These are phyloP conservation scores for Phytophthora hybrid DNA, from an alignment of 352 stramenopile genomes.

Conservation along the genomic window DNA sequence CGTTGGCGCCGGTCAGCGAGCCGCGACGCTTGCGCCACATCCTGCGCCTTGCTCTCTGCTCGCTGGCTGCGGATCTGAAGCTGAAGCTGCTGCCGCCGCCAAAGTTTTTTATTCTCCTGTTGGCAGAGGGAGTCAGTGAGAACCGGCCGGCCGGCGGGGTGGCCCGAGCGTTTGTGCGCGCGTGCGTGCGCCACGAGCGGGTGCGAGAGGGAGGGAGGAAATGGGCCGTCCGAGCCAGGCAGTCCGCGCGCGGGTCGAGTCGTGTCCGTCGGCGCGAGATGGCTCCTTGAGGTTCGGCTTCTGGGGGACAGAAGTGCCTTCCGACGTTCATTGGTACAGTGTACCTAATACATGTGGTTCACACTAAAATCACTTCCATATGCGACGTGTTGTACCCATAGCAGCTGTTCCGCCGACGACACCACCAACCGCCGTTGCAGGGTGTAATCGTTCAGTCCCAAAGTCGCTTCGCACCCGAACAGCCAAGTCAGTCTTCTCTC, in stretches of 20 bases:
- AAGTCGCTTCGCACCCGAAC: constrained; percentile 4
- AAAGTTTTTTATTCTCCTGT: constrained; percentile 8
- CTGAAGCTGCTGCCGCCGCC: not conserved
- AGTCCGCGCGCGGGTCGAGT: constrained; percentile 10
- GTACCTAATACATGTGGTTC: constrained; percentile 6
- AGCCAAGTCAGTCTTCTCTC: constrained; percentile 12
- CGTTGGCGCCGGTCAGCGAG: constrained; percentile 50
- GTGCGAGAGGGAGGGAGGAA: too few relatives aligned
- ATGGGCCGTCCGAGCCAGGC: too few relatives aligned
- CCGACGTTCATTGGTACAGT: constrained; percentile 26
- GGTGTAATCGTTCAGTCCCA: constrained; percentile 14
- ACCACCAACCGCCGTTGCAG: constrained; percentile 4
- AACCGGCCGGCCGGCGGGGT: too few relatives aligned
- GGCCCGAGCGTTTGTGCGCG: too few relatives aligned
- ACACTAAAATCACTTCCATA: not conserved
- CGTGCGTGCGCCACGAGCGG: too few relatives aligned
- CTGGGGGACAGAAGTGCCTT: constrained; percentile 28
- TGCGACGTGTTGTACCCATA: constrained; percentile 23
- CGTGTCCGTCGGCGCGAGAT: constrained; percentile 5
- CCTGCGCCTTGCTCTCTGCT: not conserved
- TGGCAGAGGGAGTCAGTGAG: constrained; percentile 29
- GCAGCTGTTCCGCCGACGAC: constrained; percentile 13
- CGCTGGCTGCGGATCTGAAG: not conserved
- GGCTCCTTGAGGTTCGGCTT: constrained; percentile 8
- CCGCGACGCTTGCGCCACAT: constrained; percentile 73